Evolutionary conservation across 2,329 filamentous ascomycete species (phyloP).

Genomic region (Colletotrichum euphorbiae): DNA sequence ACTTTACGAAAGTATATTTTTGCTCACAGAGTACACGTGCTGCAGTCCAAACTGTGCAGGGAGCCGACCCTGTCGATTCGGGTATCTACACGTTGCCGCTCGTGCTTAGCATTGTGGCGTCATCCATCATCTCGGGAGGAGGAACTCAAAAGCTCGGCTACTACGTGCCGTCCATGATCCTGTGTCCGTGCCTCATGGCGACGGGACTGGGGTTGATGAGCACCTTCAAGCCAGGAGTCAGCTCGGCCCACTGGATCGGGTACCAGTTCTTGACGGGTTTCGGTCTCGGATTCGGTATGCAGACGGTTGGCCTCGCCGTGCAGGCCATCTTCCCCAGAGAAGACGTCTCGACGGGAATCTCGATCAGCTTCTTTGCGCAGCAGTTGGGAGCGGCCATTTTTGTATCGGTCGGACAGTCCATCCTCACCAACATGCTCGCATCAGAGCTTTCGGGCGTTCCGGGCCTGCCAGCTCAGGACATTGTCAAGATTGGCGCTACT

Average conservation of each 20-base stretch:
- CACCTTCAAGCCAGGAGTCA: slow-evolving; percentile 62
- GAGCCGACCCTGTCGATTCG: slow-evolving; percentile 63
- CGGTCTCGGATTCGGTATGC: slow-evolving; percentile 69
- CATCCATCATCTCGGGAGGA: slow-evolving; percentile 60
- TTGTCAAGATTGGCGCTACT: slow-evolving; percentile 67
- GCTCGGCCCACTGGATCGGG: slow-evolving; percentile 66
- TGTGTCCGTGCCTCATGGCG: slow-evolving; percentile 61
- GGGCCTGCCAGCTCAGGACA: slow-evolving; percentile 54
- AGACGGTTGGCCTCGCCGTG: slow-evolving; percentile 66
- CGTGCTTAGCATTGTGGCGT: slow-evolving; percentile 65
- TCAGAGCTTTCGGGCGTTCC: slow-evolving; percentile 53
- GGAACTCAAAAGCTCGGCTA: slow-evolving; percentile 67
- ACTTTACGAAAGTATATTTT: not conserved
- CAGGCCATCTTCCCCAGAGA: slow-evolving; percentile 64
- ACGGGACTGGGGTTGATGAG: slow-evolving; percentile 68
- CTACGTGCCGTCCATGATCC: slow-evolving; percentile 68
- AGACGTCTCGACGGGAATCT: slow-evolving; percentile 66
- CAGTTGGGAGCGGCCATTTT: slow-evolving; percentile 70
- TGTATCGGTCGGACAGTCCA: slow-evolving; percentile 66
- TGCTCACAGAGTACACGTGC: slow-evolving; percentile 36
- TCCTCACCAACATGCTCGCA: slow-evolving; percentile 61
- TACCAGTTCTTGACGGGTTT: slow-evolving; percentile 70
- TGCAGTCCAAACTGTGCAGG: slow-evolving; percentile 67
- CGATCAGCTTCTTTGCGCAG: slow-evolving; percentile 68
- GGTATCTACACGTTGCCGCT: slow-evolving; percentile 69